Percentiles rank a stretch among this genome's conserved stretches.
Evolutionary conservation across 495 filamentous ascomycete genomes (phyloP).

Genomic region (Penicillium longicatenatum): DNA sequence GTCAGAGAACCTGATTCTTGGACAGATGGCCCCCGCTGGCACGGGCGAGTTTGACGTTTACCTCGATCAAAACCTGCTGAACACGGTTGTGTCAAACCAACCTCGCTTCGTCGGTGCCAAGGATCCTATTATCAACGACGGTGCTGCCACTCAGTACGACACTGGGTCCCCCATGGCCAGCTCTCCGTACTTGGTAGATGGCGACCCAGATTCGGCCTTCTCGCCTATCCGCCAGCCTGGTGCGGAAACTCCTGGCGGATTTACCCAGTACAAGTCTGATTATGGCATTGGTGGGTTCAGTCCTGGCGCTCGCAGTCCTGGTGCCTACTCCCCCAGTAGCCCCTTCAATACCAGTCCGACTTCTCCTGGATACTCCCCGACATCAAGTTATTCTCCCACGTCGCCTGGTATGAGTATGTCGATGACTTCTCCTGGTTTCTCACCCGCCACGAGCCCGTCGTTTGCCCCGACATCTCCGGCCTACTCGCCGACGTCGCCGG

Average conservation of each 20-base stretch:
- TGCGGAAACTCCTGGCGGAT: conserved; percentile 74
- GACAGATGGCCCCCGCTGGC: conserved; percentile 93
- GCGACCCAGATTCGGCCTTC: conserved; percentile 80
- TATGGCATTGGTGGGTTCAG: conserved; percentile 60
- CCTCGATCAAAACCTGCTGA: conserved; percentile 90
- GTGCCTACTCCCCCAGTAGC: conserved; percentile 67
- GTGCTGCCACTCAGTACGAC: conserved; percentile 93
- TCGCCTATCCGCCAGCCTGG: conserved; percentile 82
- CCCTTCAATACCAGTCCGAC: conserved; percentile 80
- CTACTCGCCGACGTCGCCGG: conserved; percentile 82
- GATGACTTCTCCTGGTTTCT: conserved; percentile 56
- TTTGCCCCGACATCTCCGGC: conserved; percentile 78
- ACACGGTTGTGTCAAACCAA: conserved; percentile 88
- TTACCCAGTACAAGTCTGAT: conserved; percentile 62
- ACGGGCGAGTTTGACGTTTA: conserved; percentile 93
- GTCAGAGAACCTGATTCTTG: conserved; percentile 98
- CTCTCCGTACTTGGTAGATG: conserved; percentile 70
- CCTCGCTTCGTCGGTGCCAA: conserved; percentile 74
- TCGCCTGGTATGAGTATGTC: conserved; percentile 63
- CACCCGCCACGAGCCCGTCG: conserved; percentile 65
- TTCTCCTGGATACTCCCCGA: conserved; percentile 74
- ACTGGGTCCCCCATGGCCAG: conserved; percentile 85
- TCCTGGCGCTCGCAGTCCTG: conserved; percentile 67
- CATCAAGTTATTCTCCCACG: conserved; percentile 66
- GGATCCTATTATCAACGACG: conserved; percentile 68